Evolutionary conservation across 2,329 filamentous ascomycete genomes (phyloP).

Genomic region (Cladosporium oxysporum): DNA sequence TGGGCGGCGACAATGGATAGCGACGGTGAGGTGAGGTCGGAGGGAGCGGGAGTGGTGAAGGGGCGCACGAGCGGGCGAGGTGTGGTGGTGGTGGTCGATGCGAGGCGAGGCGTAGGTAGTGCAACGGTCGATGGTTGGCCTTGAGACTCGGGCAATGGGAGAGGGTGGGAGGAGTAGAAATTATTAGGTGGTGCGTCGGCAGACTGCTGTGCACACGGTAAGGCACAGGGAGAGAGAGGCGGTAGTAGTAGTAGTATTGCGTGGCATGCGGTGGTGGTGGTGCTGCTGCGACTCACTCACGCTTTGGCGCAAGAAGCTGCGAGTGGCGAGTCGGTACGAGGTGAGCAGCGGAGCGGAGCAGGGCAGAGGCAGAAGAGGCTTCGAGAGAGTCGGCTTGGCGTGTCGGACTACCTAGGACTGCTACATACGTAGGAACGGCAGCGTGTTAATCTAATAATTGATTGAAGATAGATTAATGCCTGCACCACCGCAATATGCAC

Average conservation of each 20-base stretch:
- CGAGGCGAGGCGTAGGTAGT: no score
- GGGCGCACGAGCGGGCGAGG: not conserved
- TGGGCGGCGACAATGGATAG: slow-evolving; percentile 2
- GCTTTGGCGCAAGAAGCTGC: not conserved
- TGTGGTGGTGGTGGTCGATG: not conserved
- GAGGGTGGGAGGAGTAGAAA: not conserved
- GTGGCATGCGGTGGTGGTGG: no score
- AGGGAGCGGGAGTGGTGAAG: not conserved
- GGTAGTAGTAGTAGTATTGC: no score
- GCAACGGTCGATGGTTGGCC: not conserved
- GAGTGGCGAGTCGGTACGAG: not conserved
- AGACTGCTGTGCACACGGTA: not conserved
- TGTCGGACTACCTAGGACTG: not conserved
- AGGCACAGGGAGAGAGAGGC: not conserved
- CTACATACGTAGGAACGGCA: not conserved
- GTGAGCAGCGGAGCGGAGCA: not conserved
- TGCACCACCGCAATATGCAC: not conserved
- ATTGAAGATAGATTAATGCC: not conserved
- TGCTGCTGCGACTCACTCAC: not conserved
- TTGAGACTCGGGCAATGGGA: not conserved
- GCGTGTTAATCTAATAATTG: not conserved
- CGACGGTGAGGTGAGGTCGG: not conserved
- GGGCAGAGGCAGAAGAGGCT: not conserved
- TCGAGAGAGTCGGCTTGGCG: not conserved
- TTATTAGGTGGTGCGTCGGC: not conserved